phyloP scores from a whole-genome alignment of 139 green algal species.

The Chlamydomonas sp. region DNA sequence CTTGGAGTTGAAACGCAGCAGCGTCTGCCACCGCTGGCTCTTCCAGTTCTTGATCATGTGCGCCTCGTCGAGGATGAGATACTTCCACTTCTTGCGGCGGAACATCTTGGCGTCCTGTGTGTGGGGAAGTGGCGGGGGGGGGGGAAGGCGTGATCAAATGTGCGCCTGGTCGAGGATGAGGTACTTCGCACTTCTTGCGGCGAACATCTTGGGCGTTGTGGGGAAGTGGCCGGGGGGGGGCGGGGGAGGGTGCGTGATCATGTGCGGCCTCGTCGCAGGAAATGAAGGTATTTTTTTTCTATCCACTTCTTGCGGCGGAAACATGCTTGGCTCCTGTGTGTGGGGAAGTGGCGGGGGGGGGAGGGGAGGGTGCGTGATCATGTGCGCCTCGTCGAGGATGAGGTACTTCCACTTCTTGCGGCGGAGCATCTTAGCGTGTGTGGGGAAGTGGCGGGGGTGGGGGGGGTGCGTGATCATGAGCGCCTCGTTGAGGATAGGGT shows the following conservation, averaged over 20 bases:
- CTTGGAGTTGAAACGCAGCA: slow-evolving; percentile 95
- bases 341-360: no score
- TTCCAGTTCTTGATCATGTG: slow-evolving; percentile 99
- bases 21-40: slow-evolving; percentile 92
- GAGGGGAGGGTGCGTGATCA: no score
- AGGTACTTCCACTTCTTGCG: slow-evolving; percentile 98
- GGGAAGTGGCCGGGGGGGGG: no score
- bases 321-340: slow-evolving; percentile 83
- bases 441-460: no score
- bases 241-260: slow-evolving; percentile 99
- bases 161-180: not conserved
- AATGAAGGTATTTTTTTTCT: no score
- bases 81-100: slow-evolving; percentile 94
- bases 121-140: no score
- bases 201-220: no score
- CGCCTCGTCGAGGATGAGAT: slow-evolving; percentile 98
- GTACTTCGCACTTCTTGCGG: no score
- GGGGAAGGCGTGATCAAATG: no score
- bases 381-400: slow-evolving; percentile 99
- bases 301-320: slow-evolving; percentile 95
- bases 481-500: slow-evolving; percentile 98
- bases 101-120: slow-evolving; percentile 87
- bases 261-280: slow-evolving; percentile 99
- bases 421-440: slow-evolving; percentile 88
- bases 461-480: slow-evolving; percentile 99